phyloP scores from a whole-genome alignment of 495 filamentous ascomycete species.

The Trichoderma asperelloides region DNA sequence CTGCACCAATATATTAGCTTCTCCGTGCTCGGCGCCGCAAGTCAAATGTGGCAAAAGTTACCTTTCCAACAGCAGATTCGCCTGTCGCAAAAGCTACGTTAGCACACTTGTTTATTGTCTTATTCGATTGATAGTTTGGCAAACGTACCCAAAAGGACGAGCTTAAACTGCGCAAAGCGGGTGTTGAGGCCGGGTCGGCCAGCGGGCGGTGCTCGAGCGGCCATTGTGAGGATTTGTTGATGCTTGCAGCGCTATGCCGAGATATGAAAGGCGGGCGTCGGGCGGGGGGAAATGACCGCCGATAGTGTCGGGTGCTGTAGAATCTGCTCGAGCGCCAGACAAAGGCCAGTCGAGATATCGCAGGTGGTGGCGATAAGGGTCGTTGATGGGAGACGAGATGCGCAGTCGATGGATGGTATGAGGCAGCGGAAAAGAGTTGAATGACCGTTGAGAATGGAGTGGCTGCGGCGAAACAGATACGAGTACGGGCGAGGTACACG shows the following conservation, averaged over 20 bases:
- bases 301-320: not conserved
- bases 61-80: slow-evolving; percentile 98
- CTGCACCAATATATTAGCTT: slow-evolving; percentile 44
- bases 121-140: not conserved
- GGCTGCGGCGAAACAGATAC: slow-evolving; percentile 1
- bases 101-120: not conserved
- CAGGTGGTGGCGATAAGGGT: not conserved
- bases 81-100: slow-evolving; percentile 41
- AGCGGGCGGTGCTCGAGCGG: slow-evolving; percentile 58
- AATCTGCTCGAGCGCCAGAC: not conserved
- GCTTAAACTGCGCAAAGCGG: slow-evolving; percentile 98
- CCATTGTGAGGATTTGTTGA: slow-evolving; percentile 46
- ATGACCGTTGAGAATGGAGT: not conserved
- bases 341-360: not conserved
- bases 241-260: not conserved
- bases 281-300: not conserved
- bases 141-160: slow-evolving; percentile 79
- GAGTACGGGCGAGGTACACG: not conserved
- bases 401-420: slow-evolving; percentile 1
- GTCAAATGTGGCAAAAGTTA: slow-evolving; percentile 23
- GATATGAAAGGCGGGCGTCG: not conserved
- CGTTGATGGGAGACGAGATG: not conserved
- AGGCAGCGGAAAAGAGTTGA: not conserved
- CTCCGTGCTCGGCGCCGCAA: not conserved
- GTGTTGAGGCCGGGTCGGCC: slow-evolving; percentile 58